Conservation (phyloP, 768 basidiomycete genomes). For the Kwoniella sp. region DNA sequence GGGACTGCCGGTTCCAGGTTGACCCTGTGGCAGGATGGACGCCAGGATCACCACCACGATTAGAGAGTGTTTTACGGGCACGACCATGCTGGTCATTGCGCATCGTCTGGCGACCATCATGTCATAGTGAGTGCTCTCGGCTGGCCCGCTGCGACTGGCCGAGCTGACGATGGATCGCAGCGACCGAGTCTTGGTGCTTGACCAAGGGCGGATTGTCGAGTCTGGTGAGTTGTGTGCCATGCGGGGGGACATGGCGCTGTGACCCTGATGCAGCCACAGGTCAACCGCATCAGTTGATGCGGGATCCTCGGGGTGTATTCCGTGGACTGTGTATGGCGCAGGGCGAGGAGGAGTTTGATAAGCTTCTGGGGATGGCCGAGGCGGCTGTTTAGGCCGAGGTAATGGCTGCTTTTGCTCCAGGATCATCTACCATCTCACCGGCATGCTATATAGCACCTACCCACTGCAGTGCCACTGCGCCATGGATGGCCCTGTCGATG, state of each 20-base stretch:
- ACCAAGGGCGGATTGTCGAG: slow-evolving; percentile 42
- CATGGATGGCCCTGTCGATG: too few relatives aligned
- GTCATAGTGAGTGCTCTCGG: slow-evolving; percentile 32
- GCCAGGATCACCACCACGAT: slow-evolving; percentile 46
- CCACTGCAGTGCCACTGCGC: too few relatives aligned
- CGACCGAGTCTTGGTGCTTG: slow-evolving; percentile 43
- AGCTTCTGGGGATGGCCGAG: slow-evolving; percentile 15
- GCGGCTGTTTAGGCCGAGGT: too few relatives aligned
- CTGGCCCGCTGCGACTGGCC: neutral
- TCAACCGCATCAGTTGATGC: slow-evolving; percentile 33
- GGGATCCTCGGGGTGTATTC: slow-evolving; percentile 27
- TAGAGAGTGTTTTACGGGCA: slow-evolving; percentile 40
- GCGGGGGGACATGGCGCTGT: neutral
- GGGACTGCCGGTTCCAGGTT: neutral
- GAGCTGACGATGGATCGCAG: slow-evolving; percentile 13
- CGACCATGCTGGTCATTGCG: slow-evolving; percentile 48
- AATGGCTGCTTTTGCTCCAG: too few relatives aligned
- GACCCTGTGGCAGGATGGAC: slow-evolving; percentile 38
- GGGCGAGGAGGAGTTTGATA: slow-evolving; percentile 41
- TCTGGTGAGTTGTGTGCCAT: slow-evolving; percentile 25
- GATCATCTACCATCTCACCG: too few relatives aligned
- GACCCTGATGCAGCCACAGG: slow-evolving; percentile 12
- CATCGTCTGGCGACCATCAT: slow-evolving; percentile 49
- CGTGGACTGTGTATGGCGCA: slow-evolving; percentile 41
- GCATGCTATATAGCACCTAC: too few relatives aligned